Conservation (phyloP, 2,329 filamentous ascomycete genomes). For the Phyllosticta citrichinensis region DNA sequence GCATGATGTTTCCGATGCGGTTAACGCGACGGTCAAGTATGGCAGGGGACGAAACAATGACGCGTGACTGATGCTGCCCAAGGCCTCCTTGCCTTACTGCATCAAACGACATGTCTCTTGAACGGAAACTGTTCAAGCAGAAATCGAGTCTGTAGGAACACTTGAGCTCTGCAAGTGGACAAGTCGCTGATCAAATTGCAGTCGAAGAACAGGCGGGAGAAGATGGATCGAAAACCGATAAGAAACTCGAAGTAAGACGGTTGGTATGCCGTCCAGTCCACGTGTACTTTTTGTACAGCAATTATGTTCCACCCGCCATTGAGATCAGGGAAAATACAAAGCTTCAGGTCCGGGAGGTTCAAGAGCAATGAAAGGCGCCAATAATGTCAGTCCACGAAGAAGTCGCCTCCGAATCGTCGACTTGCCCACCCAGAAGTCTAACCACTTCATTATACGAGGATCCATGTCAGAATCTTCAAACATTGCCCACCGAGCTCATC, state of each 20-base stretch:
- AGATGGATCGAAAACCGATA: not conserved
- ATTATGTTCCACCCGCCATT: not conserved
- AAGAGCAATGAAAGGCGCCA: not conserved
- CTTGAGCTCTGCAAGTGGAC: not conserved
- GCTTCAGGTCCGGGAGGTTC: not conserved
- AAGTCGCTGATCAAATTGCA: not conserved
- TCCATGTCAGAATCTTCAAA: not conserved
- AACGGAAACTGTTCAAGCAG: not conserved
- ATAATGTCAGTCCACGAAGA: not conserved
- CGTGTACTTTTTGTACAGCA: not conserved
- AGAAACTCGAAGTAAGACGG: not conserved
- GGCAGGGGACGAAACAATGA: not conserved
- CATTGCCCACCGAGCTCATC: not conserved
- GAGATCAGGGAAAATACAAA: not conserved
- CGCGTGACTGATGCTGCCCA: not conserved
- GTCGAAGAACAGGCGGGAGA: not conserved
- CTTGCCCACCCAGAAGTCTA: not conserved
- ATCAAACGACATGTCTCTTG: not conserved
- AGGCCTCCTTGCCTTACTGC: not conserved
- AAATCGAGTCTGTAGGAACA: not conserved
- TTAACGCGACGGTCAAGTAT: not conserved
- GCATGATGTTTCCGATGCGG: not conserved
- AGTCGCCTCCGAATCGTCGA: not conserved
- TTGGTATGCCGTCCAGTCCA: not conserved
- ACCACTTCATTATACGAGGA: not conserved